Percentiles rank a stretch among this genome's conserved stretches.
Evolutionary conservation across 257 asterid genomes (phyloP).

Genomic region (Rubia yunnanensis): DNA sequence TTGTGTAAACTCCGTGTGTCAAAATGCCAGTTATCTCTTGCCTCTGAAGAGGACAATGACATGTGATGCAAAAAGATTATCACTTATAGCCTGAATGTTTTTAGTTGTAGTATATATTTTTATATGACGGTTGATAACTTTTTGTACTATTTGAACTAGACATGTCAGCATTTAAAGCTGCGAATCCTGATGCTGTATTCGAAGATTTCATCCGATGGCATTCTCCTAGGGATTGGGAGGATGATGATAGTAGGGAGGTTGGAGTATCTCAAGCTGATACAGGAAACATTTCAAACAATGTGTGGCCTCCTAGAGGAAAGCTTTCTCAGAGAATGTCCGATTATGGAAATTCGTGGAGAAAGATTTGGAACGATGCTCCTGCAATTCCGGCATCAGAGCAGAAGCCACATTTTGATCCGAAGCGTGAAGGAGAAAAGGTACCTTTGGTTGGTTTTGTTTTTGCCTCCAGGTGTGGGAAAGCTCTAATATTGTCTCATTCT

Average conservation of each 20-base stretch:
- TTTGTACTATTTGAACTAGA: conserved; percentile 35
- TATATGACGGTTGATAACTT: conserved; percentile 1
- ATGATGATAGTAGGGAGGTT: conserved; percentile 24
- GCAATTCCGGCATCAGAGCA: conserved; percentile 69
- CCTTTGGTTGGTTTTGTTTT: not conserved
- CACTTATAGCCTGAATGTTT: too few relatives aligned
- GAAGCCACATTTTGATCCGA: conserved; percentile 85
- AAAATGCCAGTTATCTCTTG: not conserved
- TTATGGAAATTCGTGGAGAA: conserved; percentile 78
- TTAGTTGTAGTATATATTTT: not conserved
- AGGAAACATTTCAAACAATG: conserved; percentile 15
- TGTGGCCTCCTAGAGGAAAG: conserved; percentile 92
- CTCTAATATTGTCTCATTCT: conserved; percentile 13
- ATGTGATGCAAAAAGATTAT: not conserved
- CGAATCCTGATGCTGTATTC: conserved; percentile 84
- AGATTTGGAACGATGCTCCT: conserved; percentile 69
- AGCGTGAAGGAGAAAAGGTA: conserved; percentile 98
- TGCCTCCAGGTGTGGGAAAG: not conserved
- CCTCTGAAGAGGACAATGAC: conserved; percentile 4
- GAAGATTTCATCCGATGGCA: conserved; percentile 99
- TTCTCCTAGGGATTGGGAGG: conserved; percentile 97
- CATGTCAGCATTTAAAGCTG: conserved; percentile 95
- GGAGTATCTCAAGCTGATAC: conserved; percentile 29
- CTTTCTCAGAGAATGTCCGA: conserved; percentile 95
- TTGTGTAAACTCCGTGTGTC: too few relatives aligned